Conservation (phyloP, 2,329 filamentous ascomycete species). For the Phaeomoniella chlamydospora region DNA sequence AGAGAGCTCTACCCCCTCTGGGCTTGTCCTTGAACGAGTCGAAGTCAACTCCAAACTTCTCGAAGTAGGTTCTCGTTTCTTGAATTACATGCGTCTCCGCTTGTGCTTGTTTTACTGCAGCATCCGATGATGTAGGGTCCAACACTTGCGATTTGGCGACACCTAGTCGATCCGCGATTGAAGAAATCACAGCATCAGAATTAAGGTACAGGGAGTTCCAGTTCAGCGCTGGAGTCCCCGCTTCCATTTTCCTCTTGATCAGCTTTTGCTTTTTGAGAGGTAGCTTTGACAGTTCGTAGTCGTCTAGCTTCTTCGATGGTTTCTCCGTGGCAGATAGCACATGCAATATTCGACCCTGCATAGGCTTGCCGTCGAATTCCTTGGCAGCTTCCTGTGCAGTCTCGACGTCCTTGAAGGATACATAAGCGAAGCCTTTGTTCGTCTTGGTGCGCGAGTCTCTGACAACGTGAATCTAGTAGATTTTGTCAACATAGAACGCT, state of each 20-base stretch:
- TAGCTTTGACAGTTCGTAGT: slow-evolving; percentile 78
- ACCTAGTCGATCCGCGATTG: slow-evolving; percentile 72
- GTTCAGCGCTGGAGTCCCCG: slow-evolving; percentile 67
- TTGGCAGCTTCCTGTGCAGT: slow-evolving; percentile 68
- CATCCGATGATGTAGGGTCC: slow-evolving; percentile 89
- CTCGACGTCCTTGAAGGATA: slow-evolving; percentile 60
- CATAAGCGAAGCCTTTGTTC: slow-evolving; percentile 82
- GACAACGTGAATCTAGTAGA: slow-evolving; percentile 72
- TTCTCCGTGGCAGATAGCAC: slow-evolving; percentile 75
- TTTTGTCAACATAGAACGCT: slow-evolving; percentile 24
- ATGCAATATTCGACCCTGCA: slow-evolving; percentile 85
- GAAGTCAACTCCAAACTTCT: slow-evolving; percentile 74
- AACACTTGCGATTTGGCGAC: slow-evolving; percentile 83
- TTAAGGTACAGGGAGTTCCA: slow-evolving; percentile 99
- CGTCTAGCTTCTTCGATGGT: slow-evolving; percentile 68
- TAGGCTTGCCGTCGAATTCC: slow-evolving; percentile 66
- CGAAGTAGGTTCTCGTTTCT: slow-evolving; percentile 87
- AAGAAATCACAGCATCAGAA: slow-evolving; percentile 77
- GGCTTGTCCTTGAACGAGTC: slow-evolving; percentile 77
- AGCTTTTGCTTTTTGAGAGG: slow-evolving; percentile 90
- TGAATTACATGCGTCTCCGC: slow-evolving; percentile 94
- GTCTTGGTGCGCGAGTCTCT: slow-evolving; percentile 52
- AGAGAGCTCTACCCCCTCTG: slow-evolving; percentile 71
- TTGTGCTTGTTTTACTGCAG: slow-evolving; percentile 89
- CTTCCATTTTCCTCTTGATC: slow-evolving; percentile 71